A percentile compares a stretch with the other conserved stretches of the same genome.
Evolutionary conservation across 192 early-diverging fungal genomes (phyloP).

Genomic region (Thoreauomyces humboldtii): DNA sequence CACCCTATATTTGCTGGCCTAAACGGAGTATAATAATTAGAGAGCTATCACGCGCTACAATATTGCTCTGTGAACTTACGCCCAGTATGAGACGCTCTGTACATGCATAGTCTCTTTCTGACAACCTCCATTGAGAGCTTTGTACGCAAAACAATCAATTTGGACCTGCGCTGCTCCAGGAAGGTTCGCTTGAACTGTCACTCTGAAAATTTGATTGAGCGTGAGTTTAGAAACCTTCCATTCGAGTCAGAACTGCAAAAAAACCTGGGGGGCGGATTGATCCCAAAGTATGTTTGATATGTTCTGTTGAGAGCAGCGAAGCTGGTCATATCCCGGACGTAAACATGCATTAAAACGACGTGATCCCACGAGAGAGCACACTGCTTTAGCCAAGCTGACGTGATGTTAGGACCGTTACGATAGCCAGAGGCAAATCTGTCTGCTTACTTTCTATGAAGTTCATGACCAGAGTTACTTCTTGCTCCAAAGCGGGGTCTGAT

Average conservation of each 20-base stretch:
- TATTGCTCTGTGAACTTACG: constrained; percentile 48
- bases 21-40: too few relatives aligned
- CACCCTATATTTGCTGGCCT: constrained; percentile 80
- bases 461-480: constrained; percentile 24
- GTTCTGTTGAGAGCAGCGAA: constrained; percentile 63
- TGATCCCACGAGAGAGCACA: constrained; percentile 50
- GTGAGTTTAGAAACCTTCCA: neutral
- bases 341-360: constrained; percentile 66
- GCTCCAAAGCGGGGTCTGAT: neutral
- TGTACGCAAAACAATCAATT: constrained; percentile 61
- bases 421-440: too few relatives aligned
- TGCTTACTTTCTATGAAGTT: constrained; percentile 24
- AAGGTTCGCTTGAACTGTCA: constrained; percentile 57
- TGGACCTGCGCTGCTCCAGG: constrained; percentile 47
- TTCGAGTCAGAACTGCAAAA: neutral
- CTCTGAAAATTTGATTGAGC: constrained; percentile 34
- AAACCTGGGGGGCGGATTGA: constrained; percentile 75
- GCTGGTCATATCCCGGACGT: constrained; percentile 62
- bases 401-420: too few relatives aligned
- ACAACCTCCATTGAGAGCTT: neutral
- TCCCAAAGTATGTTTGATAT: constrained; percentile 67
- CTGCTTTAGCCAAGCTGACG: constrained; percentile 39
- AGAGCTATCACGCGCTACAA: too few relatives aligned
- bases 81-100: constrained; percentile 85
- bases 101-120: constrained; percentile 68